Base-by-base conservation (phyloP, 768 basidiomycete species). In the Xerocomellus intermedius region DNA sequence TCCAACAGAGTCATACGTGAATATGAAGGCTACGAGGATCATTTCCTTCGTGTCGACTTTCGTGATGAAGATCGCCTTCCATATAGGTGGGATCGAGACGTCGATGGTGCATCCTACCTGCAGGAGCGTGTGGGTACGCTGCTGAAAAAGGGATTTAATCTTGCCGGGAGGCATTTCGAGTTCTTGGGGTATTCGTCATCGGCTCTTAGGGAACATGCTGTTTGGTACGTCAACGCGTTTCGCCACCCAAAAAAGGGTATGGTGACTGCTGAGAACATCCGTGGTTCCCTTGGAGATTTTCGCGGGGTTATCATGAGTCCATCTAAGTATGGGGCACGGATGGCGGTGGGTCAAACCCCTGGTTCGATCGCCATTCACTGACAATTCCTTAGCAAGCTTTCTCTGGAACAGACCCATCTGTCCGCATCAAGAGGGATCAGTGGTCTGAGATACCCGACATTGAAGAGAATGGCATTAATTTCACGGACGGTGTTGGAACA, bases 181-280 rank as follows among this genome's bases (percentile, higher is more conserved):
- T 93, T 94, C 64, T 74, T 94, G 30, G 92, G 86, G 0, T 93
- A 93, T 63, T 94, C 91, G 0, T 79, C 73, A 41, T 92, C 91
- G 2, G 83, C 91, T 5, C 72, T 94, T 17, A 82, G 85, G 26
- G 82, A 87, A 54, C 91, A 94, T 63, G 80, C 87, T 0, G 91
- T 93, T 8, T 94, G 91, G 91, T 92, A 88, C 59, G 73, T 93
- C 64, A 76, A 74, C 42, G 81, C 85, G 0, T 92, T 93, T 69
- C 16, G 72, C 12, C 75, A 82, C 57, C 68, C 72, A 4, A 65
- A 66, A 9, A 74, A 73, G 30, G 79, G 78, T 0, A 46, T 45
- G 36, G 75, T 93, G 28, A 78, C 77, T 10, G 81, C 87, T 1
- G 73, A 79, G 36, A 69, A 56, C 12, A 91, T 95, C 53, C 79